Conservation (phyloP, 345 rosid genomes). For the Aquilaria sinensis region DNA sequence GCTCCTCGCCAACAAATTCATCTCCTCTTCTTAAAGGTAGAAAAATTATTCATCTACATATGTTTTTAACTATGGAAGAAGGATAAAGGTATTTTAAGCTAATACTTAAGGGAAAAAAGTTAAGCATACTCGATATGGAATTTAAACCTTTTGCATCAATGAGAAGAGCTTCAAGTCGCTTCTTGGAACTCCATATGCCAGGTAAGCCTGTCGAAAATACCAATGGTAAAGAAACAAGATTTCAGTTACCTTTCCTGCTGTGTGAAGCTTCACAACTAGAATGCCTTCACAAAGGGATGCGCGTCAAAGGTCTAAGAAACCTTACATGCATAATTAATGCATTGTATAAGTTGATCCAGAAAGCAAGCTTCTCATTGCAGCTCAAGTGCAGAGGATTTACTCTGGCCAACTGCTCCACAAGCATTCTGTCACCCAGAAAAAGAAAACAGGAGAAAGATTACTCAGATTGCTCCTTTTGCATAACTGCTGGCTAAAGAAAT, state of each 20-base stretch:
- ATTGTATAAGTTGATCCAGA: conserved; percentile 94
- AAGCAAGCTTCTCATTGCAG: conserved; percentile 84
- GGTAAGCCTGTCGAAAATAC: conserved; percentile 55
- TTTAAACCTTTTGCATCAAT: conserved; percentile 88
- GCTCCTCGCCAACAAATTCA: too few relatives aligned
- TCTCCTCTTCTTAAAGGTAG: too few relatives aligned
- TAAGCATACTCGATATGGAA: conserved; percentile 2
- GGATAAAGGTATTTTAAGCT: too few relatives aligned
- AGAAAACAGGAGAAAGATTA: not conserved
- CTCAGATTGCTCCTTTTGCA: conserved; percentile 9
- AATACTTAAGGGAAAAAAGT: too few relatives aligned
- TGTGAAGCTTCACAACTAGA: conserved; percentile 1
- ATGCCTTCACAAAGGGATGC: conserved; percentile 9
- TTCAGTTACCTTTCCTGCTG: conserved; percentile 5
- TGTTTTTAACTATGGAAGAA: too few relatives aligned
- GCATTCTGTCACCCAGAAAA: conserved; percentile 41
- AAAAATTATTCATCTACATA: too few relatives aligned
- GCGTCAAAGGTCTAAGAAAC: conserved; percentile 8
- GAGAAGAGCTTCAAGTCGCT: conserved; percentile 91
- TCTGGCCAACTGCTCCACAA: conserved; percentile 81
- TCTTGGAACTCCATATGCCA: conserved; percentile 95
- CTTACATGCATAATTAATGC: conserved; percentile 96
- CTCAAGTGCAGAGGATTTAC: conserved; percentile 70
- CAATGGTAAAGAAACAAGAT: conserved; percentile 10
- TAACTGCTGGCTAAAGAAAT: too few relatives aligned